phyloP scores from a whole-genome alignment of 2,329 filamentous ascomycete genomes.

The Aspergillus floridensis region DNA sequence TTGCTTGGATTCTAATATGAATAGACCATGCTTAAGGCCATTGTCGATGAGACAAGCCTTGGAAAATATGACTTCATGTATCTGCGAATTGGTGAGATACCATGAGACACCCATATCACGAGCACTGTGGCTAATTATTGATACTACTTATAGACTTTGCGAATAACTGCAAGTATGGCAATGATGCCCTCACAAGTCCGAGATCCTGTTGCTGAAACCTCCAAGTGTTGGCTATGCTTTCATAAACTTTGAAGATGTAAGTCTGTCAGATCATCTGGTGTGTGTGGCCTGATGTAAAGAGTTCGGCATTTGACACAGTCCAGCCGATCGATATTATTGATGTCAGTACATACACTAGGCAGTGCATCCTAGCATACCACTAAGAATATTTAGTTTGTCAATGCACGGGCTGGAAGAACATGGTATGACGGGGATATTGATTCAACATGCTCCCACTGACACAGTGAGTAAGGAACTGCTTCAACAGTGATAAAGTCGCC shows the following conservation, averaged over 20 bases:
- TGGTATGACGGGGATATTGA: constrained; percentile 50
- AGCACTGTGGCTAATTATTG: neutral
- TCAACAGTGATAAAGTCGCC: constrained; percentile 78
- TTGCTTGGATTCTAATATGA: constrained; percentile 14
- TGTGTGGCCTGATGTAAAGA: neutral
- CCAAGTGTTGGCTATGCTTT: constrained; percentile 90
- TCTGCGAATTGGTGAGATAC: constrained; percentile 66
- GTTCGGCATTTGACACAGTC: constrained; percentile 38
- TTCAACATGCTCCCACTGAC: neutral
- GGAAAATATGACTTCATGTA: constrained; percentile 95
- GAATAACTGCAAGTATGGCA: constrained; percentile 75
- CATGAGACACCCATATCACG: neutral
- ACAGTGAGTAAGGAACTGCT: constrained; percentile 62
- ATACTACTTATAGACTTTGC: constrained; percentile 59
- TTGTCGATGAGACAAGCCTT: constrained; percentile 74
- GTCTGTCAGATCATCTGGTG: constrained; percentile 27
- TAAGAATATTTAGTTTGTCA: constrained; percentile 61
- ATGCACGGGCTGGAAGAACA: constrained; percentile 65
- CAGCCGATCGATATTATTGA: constrained; percentile 71
- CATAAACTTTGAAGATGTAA: constrained; percentile 85
- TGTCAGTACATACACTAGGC: constrained; percentile 46
- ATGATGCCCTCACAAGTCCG: neutral
- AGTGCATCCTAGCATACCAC: neutral
- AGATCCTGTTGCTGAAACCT: constrained; percentile 6
- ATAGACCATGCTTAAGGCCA: constrained; percentile 68